A percentile compares a stretch with the other conserved stretches of the same genome.
Evolutionary conservation across 2,329 filamentous ascomycete species (phyloP).

Genomic region (Elsinoe ampelina): DNA sequence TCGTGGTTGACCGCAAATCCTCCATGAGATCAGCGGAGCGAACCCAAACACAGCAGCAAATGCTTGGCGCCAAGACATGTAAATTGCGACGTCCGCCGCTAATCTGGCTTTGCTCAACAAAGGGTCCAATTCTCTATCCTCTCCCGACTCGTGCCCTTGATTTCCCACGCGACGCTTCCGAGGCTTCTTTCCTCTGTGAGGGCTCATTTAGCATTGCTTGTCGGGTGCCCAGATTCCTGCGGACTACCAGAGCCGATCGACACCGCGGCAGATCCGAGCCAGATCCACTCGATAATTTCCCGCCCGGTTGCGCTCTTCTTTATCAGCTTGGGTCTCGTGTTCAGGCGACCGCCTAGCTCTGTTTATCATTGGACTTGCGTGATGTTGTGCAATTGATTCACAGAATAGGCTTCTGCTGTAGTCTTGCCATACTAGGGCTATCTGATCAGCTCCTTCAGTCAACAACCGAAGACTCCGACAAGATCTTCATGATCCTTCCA

Average conservation of each 20-base stretch:
- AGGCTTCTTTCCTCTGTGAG: neutral
- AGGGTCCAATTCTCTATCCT: neutral
- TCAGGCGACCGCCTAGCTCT: no score
- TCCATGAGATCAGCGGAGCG: neutral
- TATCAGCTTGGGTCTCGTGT: neutral
- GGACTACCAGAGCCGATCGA: neutral
- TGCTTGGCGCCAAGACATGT: neutral
- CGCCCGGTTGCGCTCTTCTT: neutral
- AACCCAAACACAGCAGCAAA: neutral
- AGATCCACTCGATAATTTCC: conserved; percentile 6
- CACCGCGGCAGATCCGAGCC: conserved; percentile 6
- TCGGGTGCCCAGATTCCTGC: neutral
- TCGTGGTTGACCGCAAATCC: neutral
- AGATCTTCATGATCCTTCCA: neutral
- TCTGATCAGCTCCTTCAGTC: no score
- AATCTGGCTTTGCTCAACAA: neutral
- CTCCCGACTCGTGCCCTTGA: neutral
- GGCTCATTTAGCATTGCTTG: neutral
- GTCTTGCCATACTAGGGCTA: no score
- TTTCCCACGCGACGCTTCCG: neutral
- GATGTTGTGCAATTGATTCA: no score
- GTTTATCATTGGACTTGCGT: neutral
- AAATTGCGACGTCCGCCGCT: conserved; percentile 8
- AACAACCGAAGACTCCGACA: neutral
- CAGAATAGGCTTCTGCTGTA: no score